These are phyloP conservation scores for Fusarium sp. DNA, from an alignment of 2,329 filamentous ascomycete species.

Conservation along the genomic window DNA sequence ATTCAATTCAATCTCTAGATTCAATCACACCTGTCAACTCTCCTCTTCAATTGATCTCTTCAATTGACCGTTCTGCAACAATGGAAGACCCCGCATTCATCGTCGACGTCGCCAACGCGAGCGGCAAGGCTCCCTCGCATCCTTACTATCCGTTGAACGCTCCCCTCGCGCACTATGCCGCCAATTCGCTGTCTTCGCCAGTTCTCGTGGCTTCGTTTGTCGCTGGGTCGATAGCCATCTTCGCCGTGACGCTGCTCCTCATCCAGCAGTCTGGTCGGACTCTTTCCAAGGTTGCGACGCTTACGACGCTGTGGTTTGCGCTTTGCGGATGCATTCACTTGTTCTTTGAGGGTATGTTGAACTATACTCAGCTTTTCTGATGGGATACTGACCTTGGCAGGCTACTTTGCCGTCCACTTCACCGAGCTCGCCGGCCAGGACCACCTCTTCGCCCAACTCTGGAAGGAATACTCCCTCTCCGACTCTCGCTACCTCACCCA, in stretches of 20 bases:
- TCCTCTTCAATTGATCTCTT: background rate
- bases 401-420: slow-evolving; percentile 59
- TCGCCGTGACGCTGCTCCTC: slow-evolving; percentile 63
- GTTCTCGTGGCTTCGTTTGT: slow-evolving; percentile 68
- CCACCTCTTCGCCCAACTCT: slow-evolving; percentile 61
- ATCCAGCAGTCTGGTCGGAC: slow-evolving; percentile 61
- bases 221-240: slow-evolving; percentile 62
- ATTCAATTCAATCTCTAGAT: background rate
- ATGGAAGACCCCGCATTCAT: slow-evolving; percentile 27
- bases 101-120: slow-evolving; percentile 14
- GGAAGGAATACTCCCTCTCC: slow-evolving; percentile 66
- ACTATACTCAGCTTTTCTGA: fast-evolving
- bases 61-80: background rate
- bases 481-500: slow-evolving; percentile 63
- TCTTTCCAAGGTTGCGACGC: slow-evolving; percentile 62
- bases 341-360: slow-evolving; percentile 51
- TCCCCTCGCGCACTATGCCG: slow-evolving; percentile 67
- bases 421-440: slow-evolving; percentile 50
- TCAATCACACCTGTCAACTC: background rate
- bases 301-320: slow-evolving; percentile 76
- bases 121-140: slow-evolving; percentile 52
- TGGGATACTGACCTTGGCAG: slow-evolving; percentile 38
- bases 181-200: slow-evolving; percentile 68
- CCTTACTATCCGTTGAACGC: slow-evolving; percentile 76
- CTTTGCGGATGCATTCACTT: slow-evolving; percentile 66